Evolutionary conservation across 768 basidiomycete genomes (phyloP), one percentile per base, ranked within the genome.

Genomic region (Lenzites betulinus): DNA sequence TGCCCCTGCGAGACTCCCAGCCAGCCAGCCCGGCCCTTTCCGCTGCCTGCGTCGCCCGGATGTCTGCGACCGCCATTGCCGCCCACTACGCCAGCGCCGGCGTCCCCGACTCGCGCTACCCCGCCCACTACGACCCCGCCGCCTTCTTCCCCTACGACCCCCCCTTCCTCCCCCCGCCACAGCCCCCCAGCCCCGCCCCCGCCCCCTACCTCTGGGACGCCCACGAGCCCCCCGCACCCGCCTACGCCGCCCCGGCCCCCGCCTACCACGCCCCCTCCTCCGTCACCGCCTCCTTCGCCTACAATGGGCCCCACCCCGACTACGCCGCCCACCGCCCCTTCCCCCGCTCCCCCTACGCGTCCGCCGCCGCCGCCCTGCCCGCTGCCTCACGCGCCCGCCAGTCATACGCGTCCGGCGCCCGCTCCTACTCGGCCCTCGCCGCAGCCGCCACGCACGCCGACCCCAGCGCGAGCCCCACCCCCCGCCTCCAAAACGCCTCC

Each of bases 161-260:
- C 25, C 41, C 63, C 16, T 60, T 54, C 39, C 54, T 60, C 36
- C 58, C 51, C 1, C 50, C 39, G 13, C 58, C 46, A 33, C 23
- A 53, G 49, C 51, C 58, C 42, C 28, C 57, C 11, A 7, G 1
- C 38, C 54, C 30, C 18, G 50, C 51, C 16, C 58, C 41, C 51
- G 18, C 56, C 11, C 39, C 51, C 7, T 64, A 64, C 56, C 22
- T 35, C 22, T 51, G 55, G 63, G 64, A 59, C 58, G 38, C 64
- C 15, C 54, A 60, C 38, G 41, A 44, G 22, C 23, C 58, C 51
- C 47, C 57, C 58, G 44, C 63, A 11, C 50, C 63, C 20, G 46
- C 59, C 51, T 53, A 47, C 22, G 28, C 57, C 1, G 18, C 54
- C 41, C 58, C 56, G 42, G 36, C 51, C 12, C 49, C 48, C 54